Evolutionary conservation across 2,329 filamentous ascomycete species (phyloP), one percentile per base, ranked within the genome.

Genomic region (Camptophora hylomeconis): DNA sequence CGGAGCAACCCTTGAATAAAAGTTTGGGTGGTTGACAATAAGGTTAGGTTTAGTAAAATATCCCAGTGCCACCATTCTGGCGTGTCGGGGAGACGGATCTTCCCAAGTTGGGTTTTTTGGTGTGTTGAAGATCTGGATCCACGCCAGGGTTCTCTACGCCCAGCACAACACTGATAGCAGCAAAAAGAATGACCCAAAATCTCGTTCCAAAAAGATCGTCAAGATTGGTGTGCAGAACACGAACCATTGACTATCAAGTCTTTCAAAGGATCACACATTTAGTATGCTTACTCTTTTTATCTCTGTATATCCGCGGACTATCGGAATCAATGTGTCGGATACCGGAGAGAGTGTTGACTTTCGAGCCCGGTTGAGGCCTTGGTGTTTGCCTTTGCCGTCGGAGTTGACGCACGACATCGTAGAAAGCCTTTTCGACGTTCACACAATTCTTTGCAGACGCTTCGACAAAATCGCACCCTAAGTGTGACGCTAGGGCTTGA

Each of bases 391-490:
- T 70, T 57, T 93, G 84, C 46, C 80, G 74, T 45, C 89, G 76
- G 41, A 98, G 64, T 54, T 89, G 81, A 44, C 89, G 68, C 31
- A 95, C 89, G 5, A 98, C 89, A 50, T 98, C 89, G 58, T 93
- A 95, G 51, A 98, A 95, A 17, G 84, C 87, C 65, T 92, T 95
- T 57, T 93, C 89, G 30, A 94, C 87, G 49, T 95, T 94, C 64
- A 94, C 84, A 60, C 86, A 93, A 54, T 93, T 94, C 63, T 94
- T 94, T 19, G 87, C 87, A 5, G 86, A 94, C 2, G 87, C 86
- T 57, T 95, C 87, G 45, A 94, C 84, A 47, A 95, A 95, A 45
- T 94, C 86, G 59, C 89, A 95, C 39, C 83, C 83, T 20, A 98
- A 65, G 48, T 94, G 83, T 47, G 86, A 80, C 31, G 89, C 87